Conservation (phyloP, 305 asterid species). For the Rubia tinctorum region DNA sequence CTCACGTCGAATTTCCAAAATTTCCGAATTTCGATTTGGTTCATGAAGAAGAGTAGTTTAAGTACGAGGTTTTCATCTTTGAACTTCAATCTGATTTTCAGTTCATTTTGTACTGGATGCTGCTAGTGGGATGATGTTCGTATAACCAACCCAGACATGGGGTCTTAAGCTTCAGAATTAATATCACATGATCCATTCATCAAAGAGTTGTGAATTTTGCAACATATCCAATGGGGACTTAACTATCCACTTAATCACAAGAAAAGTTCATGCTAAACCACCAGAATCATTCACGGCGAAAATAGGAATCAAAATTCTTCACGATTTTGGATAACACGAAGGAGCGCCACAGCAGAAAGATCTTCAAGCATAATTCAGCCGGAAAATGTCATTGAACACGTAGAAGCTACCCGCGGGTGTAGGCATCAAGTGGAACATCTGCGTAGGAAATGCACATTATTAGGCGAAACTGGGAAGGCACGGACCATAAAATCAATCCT, state of each 20-base stretch:
- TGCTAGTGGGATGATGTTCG: not conserved
- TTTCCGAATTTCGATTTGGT: slow-evolving; percentile 33
- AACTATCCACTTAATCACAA: not conserved
- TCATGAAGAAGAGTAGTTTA: slow-evolving; percentile 25
- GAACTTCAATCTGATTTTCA: not conserved
- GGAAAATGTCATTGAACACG: slow-evolving; percentile 37
- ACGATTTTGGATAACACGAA: not conserved
- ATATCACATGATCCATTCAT: not conserved
- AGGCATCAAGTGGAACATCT: slow-evolving; percentile 45
- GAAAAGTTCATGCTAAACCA: not conserved
- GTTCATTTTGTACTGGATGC: not conserved
- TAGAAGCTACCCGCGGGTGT: slow-evolving; percentile 37
- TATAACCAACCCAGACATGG: not conserved
- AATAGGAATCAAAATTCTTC: not conserved
- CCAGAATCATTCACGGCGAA: not conserved
- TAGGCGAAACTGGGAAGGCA: not conserved
- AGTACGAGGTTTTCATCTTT: too few relatives aligned
- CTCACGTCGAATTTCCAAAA: slow-evolving; percentile 38
- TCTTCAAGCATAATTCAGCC: slow-evolving; percentile 32
- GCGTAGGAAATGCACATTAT: slow-evolving; percentile 1
- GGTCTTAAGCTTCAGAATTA: not conserved
- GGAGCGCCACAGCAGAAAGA: not conserved
- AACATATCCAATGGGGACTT: not conserved
- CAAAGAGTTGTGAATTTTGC: not conserved
- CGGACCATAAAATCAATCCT: not conserved